Conservation (phyloP, 108 stramenopile genomes). For the Stephanodiscus minutulus region DNA sequence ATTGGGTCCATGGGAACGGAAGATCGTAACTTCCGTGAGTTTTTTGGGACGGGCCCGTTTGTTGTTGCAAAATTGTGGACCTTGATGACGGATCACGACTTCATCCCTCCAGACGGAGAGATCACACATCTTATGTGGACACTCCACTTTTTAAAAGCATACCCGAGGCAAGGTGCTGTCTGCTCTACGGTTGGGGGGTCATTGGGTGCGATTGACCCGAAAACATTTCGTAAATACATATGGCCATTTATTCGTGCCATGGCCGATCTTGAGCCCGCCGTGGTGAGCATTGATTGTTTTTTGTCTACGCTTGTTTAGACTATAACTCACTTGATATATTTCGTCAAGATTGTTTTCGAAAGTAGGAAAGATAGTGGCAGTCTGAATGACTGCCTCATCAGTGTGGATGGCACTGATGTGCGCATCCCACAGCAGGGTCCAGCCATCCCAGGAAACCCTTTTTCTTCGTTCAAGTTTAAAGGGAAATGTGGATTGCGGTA, state of each 20-base stretch:
- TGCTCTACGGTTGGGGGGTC: too few relatives aligned
- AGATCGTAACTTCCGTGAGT: too few relatives aligned
- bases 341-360: slow-evolving; percentile 17
- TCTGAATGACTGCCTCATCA: slow-evolving; percentile 11
- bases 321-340: too few relatives aligned
- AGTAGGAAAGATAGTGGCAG: slow-evolving; percentile 3
- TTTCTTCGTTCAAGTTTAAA: slow-evolving; percentile 32
- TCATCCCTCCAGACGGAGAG: too few relatives aligned
- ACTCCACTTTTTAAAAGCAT: too few relatives aligned
- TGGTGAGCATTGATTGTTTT: neutral
- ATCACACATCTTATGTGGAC: neutral
- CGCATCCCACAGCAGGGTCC: neutral
- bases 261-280: neutral
- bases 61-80: too few relatives aligned
- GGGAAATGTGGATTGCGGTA: slow-evolving; percentile 35
- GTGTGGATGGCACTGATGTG: slow-evolving; percentile 14
- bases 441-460: neutral
- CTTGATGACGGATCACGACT: too few relatives aligned
- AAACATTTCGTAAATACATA: slow-evolving; percentile 9
- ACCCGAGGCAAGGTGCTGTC: too few relatives aligned
- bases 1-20: too few relatives aligned
- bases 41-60: too few relatives aligned
- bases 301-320: neutral
- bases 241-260: slow-evolving; percentile 3
- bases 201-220: neutral